Base-by-base conservation (phyloP, 148 eudicot species). In the Spergularia bocconei region DNA sequence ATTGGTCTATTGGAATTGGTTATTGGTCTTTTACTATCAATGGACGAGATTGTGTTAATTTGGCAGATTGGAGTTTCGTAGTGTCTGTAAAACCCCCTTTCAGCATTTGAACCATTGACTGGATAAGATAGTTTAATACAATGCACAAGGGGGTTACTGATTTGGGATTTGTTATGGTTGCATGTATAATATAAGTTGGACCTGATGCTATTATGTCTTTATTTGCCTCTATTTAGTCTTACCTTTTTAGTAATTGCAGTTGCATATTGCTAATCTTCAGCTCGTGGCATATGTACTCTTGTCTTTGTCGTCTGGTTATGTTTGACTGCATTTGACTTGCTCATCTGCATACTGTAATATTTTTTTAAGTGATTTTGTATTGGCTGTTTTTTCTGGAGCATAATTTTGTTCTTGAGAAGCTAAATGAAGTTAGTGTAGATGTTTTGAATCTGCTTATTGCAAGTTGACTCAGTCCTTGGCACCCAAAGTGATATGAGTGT, bases 381-480 rank as follows among this genome's bases (percentile, higher is more conserved):
- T 29, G 36, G 44, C 0, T 16, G 2, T 23, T 4, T 4, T 54
- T 13, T 12, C 25, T 38, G 19, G 59, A 29, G 13, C 13, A n/a
- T 44, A 20, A 16, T 16, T 74, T 6, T 52, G 29, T 23, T 17
- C 48, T 53, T 11, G 16, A 23, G 58, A 44, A 41, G 6, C 54
- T 10, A n/a, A 59, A 21, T 20, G 8, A 12, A 3, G 25, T 4
- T 19, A 41, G 29, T 50, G 67, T 33, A 60, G 36, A 29, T 63
- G 77, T 47, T 74, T 13, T 63, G 13, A 74, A 29, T 63, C 10
- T 11, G 39, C 21, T 63, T 12, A 17, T 19, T 72, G 52, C 48
- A 0, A 14, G 38, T 20, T 17, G 53, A 44, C 41, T 41, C 52
- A 4, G 25, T 47, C 53, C 15, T 6, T 67, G 13, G 7, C 29